Percentiles rank a stretch among this genome's conserved stretches.
Conservation (phyloP, 1,284 basidiomycete genomes). For the Cryptococcus hybrid region DNA sequence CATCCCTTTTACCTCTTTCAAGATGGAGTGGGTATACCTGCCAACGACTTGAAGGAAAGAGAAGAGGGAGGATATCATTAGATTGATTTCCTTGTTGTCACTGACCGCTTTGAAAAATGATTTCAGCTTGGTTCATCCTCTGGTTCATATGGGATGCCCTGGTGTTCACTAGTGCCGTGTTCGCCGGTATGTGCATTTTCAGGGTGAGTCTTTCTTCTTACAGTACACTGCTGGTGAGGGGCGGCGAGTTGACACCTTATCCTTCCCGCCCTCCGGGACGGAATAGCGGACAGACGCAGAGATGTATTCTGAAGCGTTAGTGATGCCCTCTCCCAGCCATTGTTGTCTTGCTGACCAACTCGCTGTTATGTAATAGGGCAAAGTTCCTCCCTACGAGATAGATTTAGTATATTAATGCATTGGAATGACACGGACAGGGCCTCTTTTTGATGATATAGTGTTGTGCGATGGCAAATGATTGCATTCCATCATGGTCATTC, state of each 20-base stretch:
- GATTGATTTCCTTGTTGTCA: neutral
- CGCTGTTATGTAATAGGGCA: constrained; percentile 8
- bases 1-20: neutral
- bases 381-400: constrained; percentile 24
- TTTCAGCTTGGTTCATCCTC: constrained; percentile 38
- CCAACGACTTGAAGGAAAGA: neutral
- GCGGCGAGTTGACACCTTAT: neutral
- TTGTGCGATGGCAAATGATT: too few relatives aligned
- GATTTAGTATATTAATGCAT: neutral
- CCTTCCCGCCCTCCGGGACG: neutral
- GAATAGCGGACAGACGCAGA: constrained; percentile 25
- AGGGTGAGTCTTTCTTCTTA: constrained; percentile 22
- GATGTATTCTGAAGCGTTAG: constrained; percentile 31
- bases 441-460: too few relatives aligned
- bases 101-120: neutral
- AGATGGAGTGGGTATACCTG: neutral
- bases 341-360: neutral
- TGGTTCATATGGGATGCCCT: constrained; percentile 43
- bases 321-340: neutral
- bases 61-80: neutral
- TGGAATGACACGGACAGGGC: too few relatives aligned
- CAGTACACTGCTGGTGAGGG: constrained; percentile 8
- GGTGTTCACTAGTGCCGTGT: constrained; percentile 43
- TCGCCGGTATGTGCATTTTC: constrained; percentile 49
- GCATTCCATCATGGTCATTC: too few relatives aligned